Percentiles rank a stretch among this genome's conserved stretches.
Conservation (phyloP, 2,329 filamentous ascomycete species). For the Salinomyces thailandicus region DNA sequence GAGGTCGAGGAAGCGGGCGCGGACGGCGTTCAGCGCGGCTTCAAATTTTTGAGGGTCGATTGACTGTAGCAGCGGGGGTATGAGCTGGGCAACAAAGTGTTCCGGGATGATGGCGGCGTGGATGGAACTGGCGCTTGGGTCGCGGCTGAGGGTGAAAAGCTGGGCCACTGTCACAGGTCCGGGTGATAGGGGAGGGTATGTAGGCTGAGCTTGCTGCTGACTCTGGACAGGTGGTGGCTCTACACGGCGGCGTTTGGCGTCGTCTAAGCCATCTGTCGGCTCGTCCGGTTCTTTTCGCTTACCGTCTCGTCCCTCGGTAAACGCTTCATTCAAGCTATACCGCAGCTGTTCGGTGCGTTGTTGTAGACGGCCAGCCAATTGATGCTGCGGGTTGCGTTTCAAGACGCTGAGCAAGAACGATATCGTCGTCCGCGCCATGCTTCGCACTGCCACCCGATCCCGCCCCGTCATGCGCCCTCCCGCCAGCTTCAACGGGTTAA, state of each 20-base stretch:
- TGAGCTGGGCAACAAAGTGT: slow-evolving; percentile 67
- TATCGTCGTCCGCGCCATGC: slow-evolving; percentile 88
- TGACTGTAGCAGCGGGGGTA: slow-evolving; percentile 64
- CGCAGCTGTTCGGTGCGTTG: slow-evolving; percentile 76
- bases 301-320: slow-evolving; percentile 57
- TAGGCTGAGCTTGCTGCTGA: slow-evolving; percentile 6
- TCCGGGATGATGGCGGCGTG: slow-evolving; percentile 71
- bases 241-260: slow-evolving; percentile 70
- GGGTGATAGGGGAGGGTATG: slow-evolving; percentile 58
- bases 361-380: slow-evolving; percentile 65
- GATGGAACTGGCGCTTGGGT: slow-evolving; percentile 64
- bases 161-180: slow-evolving; percentile 72
- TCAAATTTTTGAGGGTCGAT: slow-evolving; percentile 59
- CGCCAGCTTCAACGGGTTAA: slow-evolving; percentile 79
- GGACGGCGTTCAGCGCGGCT: slow-evolving; percentile 57
- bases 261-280: slow-evolving; percentile 60
- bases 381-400: slow-evolving; percentile 73
- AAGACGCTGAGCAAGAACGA: slow-evolving; percentile 72
- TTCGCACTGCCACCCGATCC: slow-evolving; percentile 72
- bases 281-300: slow-evolving; percentile 67
- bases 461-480: slow-evolving; percentile 40
- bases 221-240: slow-evolving; percentile 28
- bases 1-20: slow-evolving; percentile 32
- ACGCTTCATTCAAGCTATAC: slow-evolving; percentile 64
- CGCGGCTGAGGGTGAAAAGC: slow-evolving; percentile 74